Evolutionary conservation across 805 yeast species (phyloP).

Genomic region (Lachancea dasiensis): DNA sequence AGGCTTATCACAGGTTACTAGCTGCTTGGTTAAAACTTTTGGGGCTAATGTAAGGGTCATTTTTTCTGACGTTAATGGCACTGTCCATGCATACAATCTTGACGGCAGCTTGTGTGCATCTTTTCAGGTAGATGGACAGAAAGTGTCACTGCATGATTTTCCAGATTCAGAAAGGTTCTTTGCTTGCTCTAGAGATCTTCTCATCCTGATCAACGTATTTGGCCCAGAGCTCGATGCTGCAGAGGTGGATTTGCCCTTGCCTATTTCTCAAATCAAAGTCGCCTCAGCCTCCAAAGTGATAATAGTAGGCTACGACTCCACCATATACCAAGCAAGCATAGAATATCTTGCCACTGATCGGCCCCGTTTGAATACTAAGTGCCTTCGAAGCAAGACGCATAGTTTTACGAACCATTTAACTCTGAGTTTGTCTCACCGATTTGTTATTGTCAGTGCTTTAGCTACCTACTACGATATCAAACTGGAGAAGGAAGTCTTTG

Average conservation of each 20-base stretch:
- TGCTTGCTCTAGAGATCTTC: conserved; percentile 1
- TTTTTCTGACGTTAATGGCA: conserved; percentile 3
- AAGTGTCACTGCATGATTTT: conserved; percentile 3
- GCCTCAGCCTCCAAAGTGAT: background rate
- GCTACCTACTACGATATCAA: conserved; percentile 8
- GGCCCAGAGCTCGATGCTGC: background rate
- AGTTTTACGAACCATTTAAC: conserved; percentile 14
- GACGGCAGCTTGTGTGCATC: background rate
- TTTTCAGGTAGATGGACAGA: conserved; percentile 4
- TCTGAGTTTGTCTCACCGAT: conserved; percentile 16
- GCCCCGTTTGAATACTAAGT: background rate
- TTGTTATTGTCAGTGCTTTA: conserved; percentile 14
- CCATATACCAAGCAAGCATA: background rate
- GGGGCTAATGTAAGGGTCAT: background rate
- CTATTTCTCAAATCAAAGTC: background rate
- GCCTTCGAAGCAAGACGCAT: conserved; percentile 7
- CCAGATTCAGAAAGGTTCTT: background rate
- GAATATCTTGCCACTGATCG: background rate
- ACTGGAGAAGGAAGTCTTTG: conserved; percentile 4
- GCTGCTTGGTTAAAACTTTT: conserved; percentile 2
- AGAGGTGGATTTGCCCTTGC: conserved; percentile 1
- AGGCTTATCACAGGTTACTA: conserved; percentile 2
- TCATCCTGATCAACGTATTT: background rate
- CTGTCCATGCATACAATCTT: background rate
- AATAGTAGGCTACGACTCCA: background rate